phyloP scores from a whole-genome alignment of 2,329 filamentous ascomycete species.

The Pestalotiopsis sp. region DNA sequence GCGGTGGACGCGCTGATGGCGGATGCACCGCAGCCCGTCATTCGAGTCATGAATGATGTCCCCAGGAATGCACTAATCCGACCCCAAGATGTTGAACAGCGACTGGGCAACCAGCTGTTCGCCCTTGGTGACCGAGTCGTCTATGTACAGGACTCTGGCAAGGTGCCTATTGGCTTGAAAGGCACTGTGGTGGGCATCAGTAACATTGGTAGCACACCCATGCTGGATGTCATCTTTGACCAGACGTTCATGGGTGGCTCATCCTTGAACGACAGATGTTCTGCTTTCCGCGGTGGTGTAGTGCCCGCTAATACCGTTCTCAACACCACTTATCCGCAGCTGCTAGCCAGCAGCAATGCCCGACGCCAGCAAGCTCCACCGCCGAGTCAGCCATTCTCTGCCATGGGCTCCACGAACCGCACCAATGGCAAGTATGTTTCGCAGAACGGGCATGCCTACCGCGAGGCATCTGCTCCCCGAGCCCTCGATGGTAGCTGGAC shows the following conservation, averaged over 20 bases:
- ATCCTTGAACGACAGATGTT: slow-evolving; percentile 85
- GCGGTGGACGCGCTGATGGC: slow-evolving; percentile 63
- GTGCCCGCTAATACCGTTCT: slow-evolving; percentile 86
- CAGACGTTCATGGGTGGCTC: slow-evolving; percentile 96
- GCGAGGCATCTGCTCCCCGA: slow-evolving; percentile 56
- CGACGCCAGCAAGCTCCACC: slow-evolving; percentile 24
- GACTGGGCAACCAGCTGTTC: slow-evolving; percentile 83
- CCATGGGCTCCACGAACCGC: slow-evolving; percentile 40
- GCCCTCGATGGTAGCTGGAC: slow-evolving; percentile 61
- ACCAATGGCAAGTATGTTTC: slow-evolving; percentile 38
- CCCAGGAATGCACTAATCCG: slow-evolving; percentile 88
- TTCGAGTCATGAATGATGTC: slow-evolving; percentile 75
- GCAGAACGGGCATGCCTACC: slow-evolving; percentile 51
- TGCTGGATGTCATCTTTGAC: slow-evolving; percentile 94
- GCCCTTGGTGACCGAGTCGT: slow-evolving; percentile 86
- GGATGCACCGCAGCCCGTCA: slow-evolving; percentile 56
- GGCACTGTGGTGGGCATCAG: slow-evolving; percentile 97
- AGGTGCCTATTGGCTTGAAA: slow-evolving; percentile 88
- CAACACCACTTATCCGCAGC: slow-evolving; percentile 82
- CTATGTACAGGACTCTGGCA: slow-evolving; percentile 89
- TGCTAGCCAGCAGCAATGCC: slow-evolving; percentile 63
- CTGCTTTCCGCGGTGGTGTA: slow-evolving; percentile 91
- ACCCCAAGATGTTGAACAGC: slow-evolving; percentile 93
- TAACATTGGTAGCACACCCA: slow-evolving; percentile 77
- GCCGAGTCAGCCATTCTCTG: not conserved